A percentile compares a stretch with the other conserved stretches of the same genome.
Evolutionary conservation across 306 rosid species (phyloP).

Genomic region (Cicer judaicum): DNA sequence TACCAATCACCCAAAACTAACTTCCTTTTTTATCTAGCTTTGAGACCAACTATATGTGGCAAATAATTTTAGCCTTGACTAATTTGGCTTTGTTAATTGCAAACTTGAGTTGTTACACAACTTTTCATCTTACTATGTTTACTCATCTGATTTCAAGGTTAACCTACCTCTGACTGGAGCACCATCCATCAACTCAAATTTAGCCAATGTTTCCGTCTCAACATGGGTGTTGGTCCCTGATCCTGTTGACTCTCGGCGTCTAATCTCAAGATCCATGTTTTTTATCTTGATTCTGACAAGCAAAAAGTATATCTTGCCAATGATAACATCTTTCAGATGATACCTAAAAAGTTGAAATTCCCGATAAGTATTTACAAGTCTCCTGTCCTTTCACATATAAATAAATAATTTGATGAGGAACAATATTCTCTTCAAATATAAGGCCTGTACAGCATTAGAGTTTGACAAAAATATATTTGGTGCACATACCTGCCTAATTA

Average conservation of each 20-base stretch:
- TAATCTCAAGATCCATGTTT: conserved; percentile 97
- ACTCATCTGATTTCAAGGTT: conserved; percentile 5
- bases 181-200: conserved; percentile 98
- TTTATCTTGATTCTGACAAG: conserved; percentile 99
- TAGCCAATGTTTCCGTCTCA: conserved; percentile 98
- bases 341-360: conserved; percentile 65
- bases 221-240: conserved; percentile 98
- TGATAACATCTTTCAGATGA: conserved; percentile 92
- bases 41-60: not conserved
- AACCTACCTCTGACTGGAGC: conserved; percentile 98
- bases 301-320: conserved; percentile 95
- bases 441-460: not conserved
- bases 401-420: not conserved
- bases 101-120: not conserved
- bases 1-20: not conserved
- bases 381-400: not conserved
- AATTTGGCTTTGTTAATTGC: not conserved
- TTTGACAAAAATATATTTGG: conserved; percentile 20
- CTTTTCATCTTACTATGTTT: not conserved
- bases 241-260: conserved; percentile 97
- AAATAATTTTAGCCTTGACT: not conserved
- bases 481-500: conserved; percentile 21
- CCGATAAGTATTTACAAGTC: conserved; percentile 23
- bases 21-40: not conserved
- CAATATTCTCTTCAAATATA: conserved; percentile 16